Conservation (phyloP, 1,284 basidiomycete species). For the Puccinia triticina region DNA sequence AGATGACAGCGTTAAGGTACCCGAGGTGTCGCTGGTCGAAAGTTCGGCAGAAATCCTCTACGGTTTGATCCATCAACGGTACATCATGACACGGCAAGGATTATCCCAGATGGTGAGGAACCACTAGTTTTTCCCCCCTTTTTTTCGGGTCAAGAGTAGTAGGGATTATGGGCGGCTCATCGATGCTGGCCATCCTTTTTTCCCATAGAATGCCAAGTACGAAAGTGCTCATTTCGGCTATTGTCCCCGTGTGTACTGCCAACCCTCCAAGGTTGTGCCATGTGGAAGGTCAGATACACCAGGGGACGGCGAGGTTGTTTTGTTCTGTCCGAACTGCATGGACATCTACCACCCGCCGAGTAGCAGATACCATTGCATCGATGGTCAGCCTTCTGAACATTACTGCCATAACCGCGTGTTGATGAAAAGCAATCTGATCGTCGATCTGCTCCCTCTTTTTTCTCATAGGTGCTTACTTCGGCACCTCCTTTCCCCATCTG, state of each 20-base stretch:
- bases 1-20: conserved; percentile 80
- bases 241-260: conserved; percentile 94
- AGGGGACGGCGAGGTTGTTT: conserved; percentile 96
- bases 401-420: not conserved
- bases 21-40: conserved; percentile 94
- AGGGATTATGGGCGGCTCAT: not conserved
- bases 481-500: conserved; percentile 94
- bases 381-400: conserved; percentile 68
- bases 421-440: not conserved
- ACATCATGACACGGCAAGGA: conserved; percentile 90
- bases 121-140: conserved; percentile 41
- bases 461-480: conserved; percentile 88
- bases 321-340: conserved; percentile 97
- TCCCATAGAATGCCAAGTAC: conserved; percentile 84
- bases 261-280: conserved; percentile 84
- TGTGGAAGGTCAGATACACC: conserved; percentile 95
- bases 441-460: not conserved
- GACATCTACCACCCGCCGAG: conserved; percentile 95
- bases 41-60: conserved; percentile 96
- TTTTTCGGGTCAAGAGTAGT: not conserved
- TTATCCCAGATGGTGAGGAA: conserved; percentile 83
- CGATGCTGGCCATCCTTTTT: conserved; percentile 24
- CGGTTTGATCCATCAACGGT: conserved; percentile 95
- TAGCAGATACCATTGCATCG: conserved; percentile 91
- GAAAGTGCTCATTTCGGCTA: conserved; percentile 88